These are phyloP conservation scores for Rhizophora mangle DNA, from an alignment of 345 rosid species.

Conservation along the genomic window DNA sequence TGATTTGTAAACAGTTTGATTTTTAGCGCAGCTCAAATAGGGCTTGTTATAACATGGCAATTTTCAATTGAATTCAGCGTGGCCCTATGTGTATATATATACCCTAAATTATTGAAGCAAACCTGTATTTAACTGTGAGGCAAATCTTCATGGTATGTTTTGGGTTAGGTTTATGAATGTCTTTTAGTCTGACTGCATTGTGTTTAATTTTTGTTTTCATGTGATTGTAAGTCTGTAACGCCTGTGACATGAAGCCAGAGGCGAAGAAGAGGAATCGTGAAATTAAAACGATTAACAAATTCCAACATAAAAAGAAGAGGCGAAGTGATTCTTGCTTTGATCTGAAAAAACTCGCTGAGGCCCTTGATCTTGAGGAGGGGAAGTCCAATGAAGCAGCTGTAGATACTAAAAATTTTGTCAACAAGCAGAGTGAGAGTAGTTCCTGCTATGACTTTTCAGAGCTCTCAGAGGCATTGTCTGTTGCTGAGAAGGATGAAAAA, in stretches of 20 bases:
- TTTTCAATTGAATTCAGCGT: too few species aligned
- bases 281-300: background rate
- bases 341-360: background rate
- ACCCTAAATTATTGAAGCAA: too few species aligned
- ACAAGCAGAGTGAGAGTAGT: background rate
- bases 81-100: too few species aligned
- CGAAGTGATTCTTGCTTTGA: background rate
- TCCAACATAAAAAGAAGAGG: background rate
- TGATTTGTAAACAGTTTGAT: too few species aligned
- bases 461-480: background rate
- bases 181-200: background rate
- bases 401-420: background rate
- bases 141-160: too few species aligned
- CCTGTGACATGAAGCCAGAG: constrained; percentile 16
- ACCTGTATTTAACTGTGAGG: too few species aligned
- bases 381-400: background rate
- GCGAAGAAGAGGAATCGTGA: constrained; percentile 4
- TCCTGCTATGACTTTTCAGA: background rate
- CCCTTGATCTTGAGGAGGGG: background rate
- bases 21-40: too few species aligned
- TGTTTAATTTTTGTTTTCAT: background rate
- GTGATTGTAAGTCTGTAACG: too few species aligned
- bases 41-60: too few species aligned
- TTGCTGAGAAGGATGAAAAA: background rate
- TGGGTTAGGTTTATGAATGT: background rate